These are phyloP conservation scores for Clonostachys sp. DNA, from an alignment of 2,329 filamentous ascomycete species.

Conservation along the genomic window DNA sequence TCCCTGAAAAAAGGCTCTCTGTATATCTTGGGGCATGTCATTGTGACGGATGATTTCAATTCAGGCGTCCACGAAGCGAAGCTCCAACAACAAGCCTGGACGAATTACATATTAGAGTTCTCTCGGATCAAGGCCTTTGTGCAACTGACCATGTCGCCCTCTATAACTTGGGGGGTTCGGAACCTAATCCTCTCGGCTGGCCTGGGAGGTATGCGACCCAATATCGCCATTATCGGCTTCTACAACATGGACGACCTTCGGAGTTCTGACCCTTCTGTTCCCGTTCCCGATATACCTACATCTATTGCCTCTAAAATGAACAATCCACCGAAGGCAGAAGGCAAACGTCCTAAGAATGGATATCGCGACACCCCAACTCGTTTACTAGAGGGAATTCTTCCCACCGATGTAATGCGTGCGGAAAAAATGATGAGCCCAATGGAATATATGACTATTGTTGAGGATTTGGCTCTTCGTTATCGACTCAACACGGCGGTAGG, in stretches of 20 bases:
- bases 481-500: slow-evolving; percentile 83
- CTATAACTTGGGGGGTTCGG: slow-evolving; percentile 78
- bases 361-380: slow-evolving; percentile 48
- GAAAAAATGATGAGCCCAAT: slow-evolving; percentile 65
- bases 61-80: slow-evolving; percentile 76
- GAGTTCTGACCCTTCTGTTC: slow-evolving; percentile 48
- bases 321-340: slow-evolving; percentile 19
- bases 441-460: slow-evolving; percentile 77
- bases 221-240: slow-evolving; percentile 77
- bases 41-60: slow-evolving; percentile 79
- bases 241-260: slow-evolving; percentile 77
- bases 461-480: slow-evolving; percentile 73
- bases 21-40: slow-evolving; percentile 83
- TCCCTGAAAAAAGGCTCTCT: slow-evolving; percentile 83
- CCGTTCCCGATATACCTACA: slow-evolving; percentile 45
- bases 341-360: slow-evolving; percentile 12
- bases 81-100: slow-evolving; percentile 77
- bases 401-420: slow-evolving; percentile 64
- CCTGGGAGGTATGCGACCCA: slow-evolving; percentile 82
- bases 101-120: slow-evolving; percentile 76
- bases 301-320: slow-evolving; percentile 26
- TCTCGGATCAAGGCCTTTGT: slow-evolving; percentile 87
- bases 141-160: slow-evolving; percentile 78
- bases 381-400: slow-evolving; percentile 53
- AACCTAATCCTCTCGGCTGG: slow-evolving; percentile 80